A percentile compares a stretch with the other conserved stretches of the same genome.
phyloP scores from a whole-genome alignment of 305 asterid genomes.

The Galium porrigens region DNA sequence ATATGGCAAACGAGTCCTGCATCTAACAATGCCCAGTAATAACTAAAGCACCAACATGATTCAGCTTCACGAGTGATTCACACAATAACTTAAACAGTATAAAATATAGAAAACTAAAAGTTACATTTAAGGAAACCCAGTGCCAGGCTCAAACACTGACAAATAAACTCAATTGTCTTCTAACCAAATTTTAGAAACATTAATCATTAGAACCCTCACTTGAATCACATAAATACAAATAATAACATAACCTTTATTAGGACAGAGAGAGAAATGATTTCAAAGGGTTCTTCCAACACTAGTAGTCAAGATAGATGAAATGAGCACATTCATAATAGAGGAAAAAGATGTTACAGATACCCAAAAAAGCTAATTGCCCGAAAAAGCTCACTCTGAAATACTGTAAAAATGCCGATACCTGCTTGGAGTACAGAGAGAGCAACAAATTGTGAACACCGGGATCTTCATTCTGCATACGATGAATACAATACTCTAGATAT shows the following conservation, averaged over 20 bases:
- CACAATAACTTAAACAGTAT: neutral
- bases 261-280: neutral
- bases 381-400: neutral
- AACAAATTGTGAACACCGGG: conserved; percentile 86
- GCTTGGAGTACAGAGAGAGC: conserved; percentile 75
- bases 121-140: neutral
- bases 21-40: too few relatives aligned
- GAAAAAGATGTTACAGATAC: neutral
- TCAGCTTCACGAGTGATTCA: neutral
- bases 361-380: neutral
- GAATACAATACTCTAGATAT: conserved; percentile 81
- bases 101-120: neutral
- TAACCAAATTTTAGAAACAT: neutral
- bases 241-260: neutral
- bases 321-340: neutral
- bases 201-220: neutral
- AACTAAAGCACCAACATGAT: neutral
- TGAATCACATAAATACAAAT: neutral
- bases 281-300: neutral
- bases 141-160: neutral
- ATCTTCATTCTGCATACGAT: conserved; percentile 90
- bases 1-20: too few relatives aligned
- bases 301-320: neutral
- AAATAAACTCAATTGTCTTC: neutral
- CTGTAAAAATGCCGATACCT: conserved; percentile 35